Conservation (phyloP, 2,329 filamentous ascomycete genomes). For the Talaromyces albobiverticillius region DNA sequence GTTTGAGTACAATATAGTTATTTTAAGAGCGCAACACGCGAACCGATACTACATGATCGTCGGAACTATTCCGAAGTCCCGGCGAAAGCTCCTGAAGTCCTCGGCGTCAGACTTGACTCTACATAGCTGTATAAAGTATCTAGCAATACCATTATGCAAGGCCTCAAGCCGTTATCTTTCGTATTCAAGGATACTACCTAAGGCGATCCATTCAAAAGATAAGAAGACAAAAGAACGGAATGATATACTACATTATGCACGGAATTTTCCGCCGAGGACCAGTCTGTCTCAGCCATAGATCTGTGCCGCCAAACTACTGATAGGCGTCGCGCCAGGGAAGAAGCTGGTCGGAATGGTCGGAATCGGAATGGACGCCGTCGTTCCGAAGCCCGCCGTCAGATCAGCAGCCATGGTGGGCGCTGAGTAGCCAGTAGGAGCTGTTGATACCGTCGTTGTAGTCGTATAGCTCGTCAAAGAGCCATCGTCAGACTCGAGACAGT, state of each 20-base stretch:
- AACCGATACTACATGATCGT: too few relatives aligned
- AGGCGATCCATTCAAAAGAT: not conserved
- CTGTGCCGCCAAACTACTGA: conserved; percentile 17
- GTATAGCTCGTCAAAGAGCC: conserved; percentile 19
- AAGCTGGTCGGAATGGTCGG: conserved; percentile 29
- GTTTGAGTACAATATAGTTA: too few relatives aligned
- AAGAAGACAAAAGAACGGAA: not conserved
- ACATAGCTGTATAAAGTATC: too few relatives aligned
- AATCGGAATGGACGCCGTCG: conserved; percentile 24
- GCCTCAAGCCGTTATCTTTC: not conserved
- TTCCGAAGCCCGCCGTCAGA: conserved; percentile 24
- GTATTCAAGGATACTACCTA: not conserved
- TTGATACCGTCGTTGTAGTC: conserved; percentile 22
- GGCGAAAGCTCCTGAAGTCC: too few relatives aligned
- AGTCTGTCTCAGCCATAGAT: not conserved
- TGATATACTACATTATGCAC: not conserved
- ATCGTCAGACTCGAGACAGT: conserved; percentile 40
- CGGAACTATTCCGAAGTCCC: too few relatives aligned
- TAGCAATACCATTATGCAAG: not conserved
- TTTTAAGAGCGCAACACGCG: too few relatives aligned
- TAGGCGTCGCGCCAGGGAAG: conserved; percentile 30
- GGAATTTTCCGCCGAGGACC: not conserved
- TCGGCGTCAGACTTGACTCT: too few relatives aligned
- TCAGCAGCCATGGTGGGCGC: conserved; percentile 27
- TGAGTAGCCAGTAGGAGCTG: conserved; percentile 26